Base-by-base conservation (phyloP, 306 rosid genomes). In the Vicia faba region DNA sequence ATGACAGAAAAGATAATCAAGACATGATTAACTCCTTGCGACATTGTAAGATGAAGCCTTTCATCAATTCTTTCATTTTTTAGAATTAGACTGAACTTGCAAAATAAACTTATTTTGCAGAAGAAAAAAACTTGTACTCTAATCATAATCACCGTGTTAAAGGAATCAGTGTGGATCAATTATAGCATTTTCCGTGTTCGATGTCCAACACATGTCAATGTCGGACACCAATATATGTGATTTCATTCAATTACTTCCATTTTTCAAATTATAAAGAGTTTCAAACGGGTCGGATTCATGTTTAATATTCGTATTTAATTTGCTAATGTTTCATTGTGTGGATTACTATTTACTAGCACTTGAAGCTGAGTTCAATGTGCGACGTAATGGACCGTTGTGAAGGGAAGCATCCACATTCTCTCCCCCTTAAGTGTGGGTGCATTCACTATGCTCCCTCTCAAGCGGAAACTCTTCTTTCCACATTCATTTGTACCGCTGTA, bases 1-100 rank as follows among this genome's bases (percentile, higher is more conserved):
- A 78, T 41, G 70, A 53, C 57, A 35, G 44, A 13, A 28, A 50
- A 5, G 61, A 74, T 28, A 46, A 62, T 14, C 56, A 20, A 43
- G 25, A 36, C 25, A 44, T 61, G 64, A 62, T 61, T 33, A 41
- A 67, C 5, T 15, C 61, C 13, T 9, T 1, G 11, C 38, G 14
- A 26, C 39, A 33, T 20, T 41, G 31, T 18, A 15, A 51, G 7
- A 50, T 18, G 11, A 35, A 49, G 39, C 43, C 43, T 70, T 45
- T 65, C 13, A 58, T 11, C 51, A 15, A 46, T 33, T 12, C 41
- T 44, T n/a, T 3, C 28, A 13, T 13, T 12, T 7, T 13, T 13
- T n/a, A 39, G 68, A 14, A 11, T 55, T 13, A 44, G 15, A 43
- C 8, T 9, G n/a, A 41, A 57, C 3, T 18, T 56, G 18, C 23